Percentiles rank a stretch among this genome's conserved stretches.
These are phyloP conservation scores for Nakazawaea siamensis DNA, from an alignment of 805 yeast species.

Conservation along the genomic window DNA sequence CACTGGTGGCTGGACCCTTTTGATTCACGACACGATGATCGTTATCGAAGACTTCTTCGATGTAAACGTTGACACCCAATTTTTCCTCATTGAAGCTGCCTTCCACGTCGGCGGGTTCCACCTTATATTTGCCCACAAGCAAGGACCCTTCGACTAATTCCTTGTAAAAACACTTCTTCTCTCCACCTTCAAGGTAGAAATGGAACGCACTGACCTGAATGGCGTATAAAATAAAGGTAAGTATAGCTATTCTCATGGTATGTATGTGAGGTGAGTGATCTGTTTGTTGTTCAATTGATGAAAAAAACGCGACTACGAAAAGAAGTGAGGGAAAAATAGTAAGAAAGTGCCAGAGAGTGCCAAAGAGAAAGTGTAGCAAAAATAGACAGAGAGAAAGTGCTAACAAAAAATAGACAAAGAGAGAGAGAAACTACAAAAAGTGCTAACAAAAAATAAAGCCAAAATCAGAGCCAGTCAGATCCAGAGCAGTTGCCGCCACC, in stretches of 20 bases:
- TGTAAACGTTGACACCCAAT: slow-evolving; percentile 14
- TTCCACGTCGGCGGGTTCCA: slow-evolving; percentile 32
- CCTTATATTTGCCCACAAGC: slow-evolving; percentile 39
- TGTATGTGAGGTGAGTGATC: too few species aligned
- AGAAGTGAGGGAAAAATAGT: too few species aligned
- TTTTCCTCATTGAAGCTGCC: slow-evolving; percentile 9
- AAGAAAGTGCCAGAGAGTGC: too few species aligned
- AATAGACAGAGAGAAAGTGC: too few species aligned
- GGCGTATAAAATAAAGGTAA: too few species aligned
- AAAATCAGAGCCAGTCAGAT: background rate
- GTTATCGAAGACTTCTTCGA: slow-evolving; percentile 68
- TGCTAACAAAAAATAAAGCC: background rate
- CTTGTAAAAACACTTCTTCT: slow-evolving; percentile 46
- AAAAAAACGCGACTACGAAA: too few species aligned
- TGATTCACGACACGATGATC: slow-evolving; percentile 73
- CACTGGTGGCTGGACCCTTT: slow-evolving; percentile 49
- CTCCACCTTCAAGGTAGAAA: slow-evolving; percentile 43
- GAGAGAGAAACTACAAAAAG: background rate
- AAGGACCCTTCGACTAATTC: slow-evolving; percentile 43
- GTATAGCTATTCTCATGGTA: too few species aligned
- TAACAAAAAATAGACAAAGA: too few species aligned
- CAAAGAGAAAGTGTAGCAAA: too few species aligned
- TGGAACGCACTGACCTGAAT: slow-evolving; percentile 31
- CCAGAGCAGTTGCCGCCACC: background rate
- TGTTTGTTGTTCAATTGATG: too few species aligned